These are phyloP conservation scores for Ophiostoma perfectum DNA, from an alignment of 2,329 filamentous ascomycete genomes.

Conservation along the genomic window DNA sequence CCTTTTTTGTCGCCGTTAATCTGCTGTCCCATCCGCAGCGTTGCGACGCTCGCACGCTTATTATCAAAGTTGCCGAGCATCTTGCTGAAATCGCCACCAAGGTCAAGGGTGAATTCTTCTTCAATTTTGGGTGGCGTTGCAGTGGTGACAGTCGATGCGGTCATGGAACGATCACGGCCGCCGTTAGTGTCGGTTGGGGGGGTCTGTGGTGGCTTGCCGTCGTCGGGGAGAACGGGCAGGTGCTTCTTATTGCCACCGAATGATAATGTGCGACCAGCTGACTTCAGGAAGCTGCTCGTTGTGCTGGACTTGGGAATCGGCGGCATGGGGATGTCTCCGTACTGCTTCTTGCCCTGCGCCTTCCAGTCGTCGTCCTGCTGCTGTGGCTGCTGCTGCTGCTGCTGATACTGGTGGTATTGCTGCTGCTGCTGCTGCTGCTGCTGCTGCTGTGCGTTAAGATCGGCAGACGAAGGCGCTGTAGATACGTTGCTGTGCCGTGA, in stretches of 20 bases:
- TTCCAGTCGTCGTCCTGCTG: slow-evolving; percentile 37
- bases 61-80: slow-evolving; percentile 52
- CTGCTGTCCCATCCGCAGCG: slow-evolving; percentile 33
- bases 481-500: slow-evolving; percentile 58
- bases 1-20: slow-evolving; percentile 30
- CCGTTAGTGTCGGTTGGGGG: slow-evolving; percentile 30
- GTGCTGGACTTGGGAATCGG: slow-evolving; percentile 43
- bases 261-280: slow-evolving; percentile 55
- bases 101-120: slow-evolving; percentile 44
- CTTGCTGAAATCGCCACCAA: slow-evolving; percentile 54
- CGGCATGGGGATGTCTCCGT: slow-evolving; percentile 38
- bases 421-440: slow-evolving; percentile 16
- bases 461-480: slow-evolving; percentile 56
- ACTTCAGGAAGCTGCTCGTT: slow-evolving; percentile 48
- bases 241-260: slow-evolving; percentile 54
- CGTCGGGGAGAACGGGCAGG: slow-evolving; percentile 35
- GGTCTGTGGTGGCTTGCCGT: slow-evolving; percentile 31
- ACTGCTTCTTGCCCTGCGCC: slow-evolving; percentile 36
- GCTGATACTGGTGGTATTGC: slow-evolving; percentile 15
- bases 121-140: slow-evolving; percentile 48
- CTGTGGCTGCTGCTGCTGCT: slow-evolving; percentile 15
- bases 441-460: slow-evolving; percentile 33
- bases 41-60: slow-evolving; percentile 49
- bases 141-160: slow-evolving; percentile 50
- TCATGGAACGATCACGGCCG: slow-evolving; percentile 45